These are phyloP conservation scores for Cyclotella cryptica DNA, from an alignment of 108 stramenopile genomes.

Conservation along the genomic window DNA sequence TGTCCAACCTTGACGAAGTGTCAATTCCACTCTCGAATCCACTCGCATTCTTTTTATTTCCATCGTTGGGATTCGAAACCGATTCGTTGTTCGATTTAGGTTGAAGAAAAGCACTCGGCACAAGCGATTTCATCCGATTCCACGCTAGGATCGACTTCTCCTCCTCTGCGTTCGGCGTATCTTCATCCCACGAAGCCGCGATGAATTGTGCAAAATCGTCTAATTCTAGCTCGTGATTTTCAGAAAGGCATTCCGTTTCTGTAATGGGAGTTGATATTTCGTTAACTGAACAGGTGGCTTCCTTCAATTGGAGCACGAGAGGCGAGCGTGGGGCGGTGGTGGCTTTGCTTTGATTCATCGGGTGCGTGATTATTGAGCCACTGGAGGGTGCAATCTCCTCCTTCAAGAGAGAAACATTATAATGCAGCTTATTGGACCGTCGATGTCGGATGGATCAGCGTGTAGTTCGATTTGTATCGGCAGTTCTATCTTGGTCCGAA, in stretches of 20 bases:
- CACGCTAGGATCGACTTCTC: not conserved
- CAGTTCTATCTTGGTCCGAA: no score
- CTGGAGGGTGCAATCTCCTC: no score
- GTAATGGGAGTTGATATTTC: not conserved
- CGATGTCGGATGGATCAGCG: no score
- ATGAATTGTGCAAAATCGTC: slow-evolving; percentile 2
- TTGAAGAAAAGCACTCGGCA: not conserved
- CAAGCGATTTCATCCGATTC: not conserved
- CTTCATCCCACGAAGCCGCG: not conserved
- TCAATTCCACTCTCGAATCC: not conserved
- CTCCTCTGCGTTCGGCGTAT: not conserved
- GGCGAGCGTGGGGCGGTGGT: not conserved
- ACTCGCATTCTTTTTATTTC: no score
- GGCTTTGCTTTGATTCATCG: not conserved
- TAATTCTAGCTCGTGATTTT: slow-evolving; percentile 3
- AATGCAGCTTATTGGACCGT: no score
- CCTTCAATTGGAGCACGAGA: not conserved
- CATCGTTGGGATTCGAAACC: not conserved
- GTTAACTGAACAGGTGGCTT: not conserved
- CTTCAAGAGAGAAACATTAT: no score
- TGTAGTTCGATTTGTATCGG: no score
- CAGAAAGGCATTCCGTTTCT: not conserved
- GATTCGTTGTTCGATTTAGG: not conserved
- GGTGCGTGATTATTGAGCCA: not conserved
- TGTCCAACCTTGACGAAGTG: not conserved